A percentile compares a stretch with the other conserved stretches of the same genome.
Evolutionary conservation across 768 basidiomycete species (phyloP).

Genomic region (Rhodotorula diobovata): DNA sequence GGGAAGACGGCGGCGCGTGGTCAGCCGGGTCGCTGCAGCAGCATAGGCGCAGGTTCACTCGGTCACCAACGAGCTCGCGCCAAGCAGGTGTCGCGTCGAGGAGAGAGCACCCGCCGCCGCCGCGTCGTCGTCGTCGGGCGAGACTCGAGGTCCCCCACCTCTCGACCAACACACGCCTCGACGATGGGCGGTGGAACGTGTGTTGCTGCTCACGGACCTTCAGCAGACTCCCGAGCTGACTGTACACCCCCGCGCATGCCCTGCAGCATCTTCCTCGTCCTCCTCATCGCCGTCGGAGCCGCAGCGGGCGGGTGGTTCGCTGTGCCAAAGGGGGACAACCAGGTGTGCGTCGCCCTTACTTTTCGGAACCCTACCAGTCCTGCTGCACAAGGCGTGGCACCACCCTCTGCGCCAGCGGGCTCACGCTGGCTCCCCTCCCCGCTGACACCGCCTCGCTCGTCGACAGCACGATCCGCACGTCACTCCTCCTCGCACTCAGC

Average conservation of each 20-base stretch:
- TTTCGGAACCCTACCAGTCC: neutral
- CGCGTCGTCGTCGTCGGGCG: too few species aligned
- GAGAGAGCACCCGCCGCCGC: neutral
- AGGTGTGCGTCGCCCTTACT: constrained; percentile 62
- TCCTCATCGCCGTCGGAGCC: constrained; percentile 62
- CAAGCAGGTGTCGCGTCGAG: neutral
- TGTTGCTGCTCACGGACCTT: neutral
- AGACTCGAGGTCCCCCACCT: too few species aligned
- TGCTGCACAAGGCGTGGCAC: too few species aligned
- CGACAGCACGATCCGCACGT: constrained; percentile 73
- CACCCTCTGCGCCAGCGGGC: too few species aligned
- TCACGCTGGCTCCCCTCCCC: too few species aligned
- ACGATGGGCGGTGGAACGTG: constrained; percentile 5
- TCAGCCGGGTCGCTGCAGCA: too few species aligned
- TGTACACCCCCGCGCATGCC: neutral
- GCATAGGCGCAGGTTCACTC: too few species aligned
- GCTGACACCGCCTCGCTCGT: neutral
- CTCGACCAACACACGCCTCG: neutral
- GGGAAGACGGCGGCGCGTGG: too few species aligned
- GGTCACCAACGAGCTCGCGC: too few species aligned
- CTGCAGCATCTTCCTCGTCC: constrained; percentile 38
- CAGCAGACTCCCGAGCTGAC: too few species aligned
- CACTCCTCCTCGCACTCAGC: constrained; percentile 67
- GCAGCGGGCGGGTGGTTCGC: constrained; percentile 61
- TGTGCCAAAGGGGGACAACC: constrained; percentile 79